Conservation (phyloP, 352 stramenopile species). For the Phytophthora palmivora region DNA sequence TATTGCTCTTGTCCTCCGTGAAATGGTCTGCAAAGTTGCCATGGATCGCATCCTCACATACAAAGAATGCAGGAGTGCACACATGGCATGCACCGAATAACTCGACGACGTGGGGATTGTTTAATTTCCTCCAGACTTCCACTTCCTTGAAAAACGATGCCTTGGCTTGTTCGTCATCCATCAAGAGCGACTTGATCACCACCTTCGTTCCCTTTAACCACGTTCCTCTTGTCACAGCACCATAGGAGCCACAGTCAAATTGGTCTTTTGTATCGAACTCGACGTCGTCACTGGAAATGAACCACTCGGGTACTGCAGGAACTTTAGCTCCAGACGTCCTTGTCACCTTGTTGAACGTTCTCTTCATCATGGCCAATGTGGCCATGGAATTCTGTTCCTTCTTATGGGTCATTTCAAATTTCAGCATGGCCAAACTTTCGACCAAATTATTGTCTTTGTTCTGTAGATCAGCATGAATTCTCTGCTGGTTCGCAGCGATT, state of each 20-base stretch:
- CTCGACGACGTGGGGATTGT: constrained; percentile 50
- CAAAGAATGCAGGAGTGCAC: constrained; percentile 41
- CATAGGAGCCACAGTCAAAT: constrained; percentile 27
- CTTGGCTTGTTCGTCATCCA: constrained; percentile 36
- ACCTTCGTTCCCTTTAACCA: constrained; percentile 39
- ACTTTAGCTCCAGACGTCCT: constrained; percentile 31
- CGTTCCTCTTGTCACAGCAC: constrained; percentile 19
- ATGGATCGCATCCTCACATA: constrained; percentile 42
- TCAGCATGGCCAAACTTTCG: constrained; percentile 32
- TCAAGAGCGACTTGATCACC: constrained; percentile 49
- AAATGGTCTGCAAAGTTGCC: constrained; percentile 43
- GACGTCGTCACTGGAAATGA: constrained; percentile 35
- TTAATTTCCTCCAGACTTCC: constrained; percentile 43
- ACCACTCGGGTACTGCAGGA: constrained; percentile 29
- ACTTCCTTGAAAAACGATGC: constrained; percentile 46
- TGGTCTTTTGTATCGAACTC: constrained; percentile 28
- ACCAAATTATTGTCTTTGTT: constrained; percentile 31
- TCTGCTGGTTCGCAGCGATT: constrained; percentile 23
- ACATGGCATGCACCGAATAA: constrained; percentile 64
- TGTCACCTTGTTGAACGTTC: constrained; percentile 33
- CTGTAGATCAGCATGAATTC: constrained; percentile 18
- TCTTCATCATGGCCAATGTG: constrained; percentile 25
- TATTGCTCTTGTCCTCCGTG: constrained; percentile 19
- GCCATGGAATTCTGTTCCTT: constrained; percentile 22
- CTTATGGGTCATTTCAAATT: constrained; percentile 38